Evolutionary conservation across 2,329 filamentous ascomycete genomes (phyloP), one percentile per base, ranked within the genome.

Genomic region (Cytospora piceicola): DNA sequence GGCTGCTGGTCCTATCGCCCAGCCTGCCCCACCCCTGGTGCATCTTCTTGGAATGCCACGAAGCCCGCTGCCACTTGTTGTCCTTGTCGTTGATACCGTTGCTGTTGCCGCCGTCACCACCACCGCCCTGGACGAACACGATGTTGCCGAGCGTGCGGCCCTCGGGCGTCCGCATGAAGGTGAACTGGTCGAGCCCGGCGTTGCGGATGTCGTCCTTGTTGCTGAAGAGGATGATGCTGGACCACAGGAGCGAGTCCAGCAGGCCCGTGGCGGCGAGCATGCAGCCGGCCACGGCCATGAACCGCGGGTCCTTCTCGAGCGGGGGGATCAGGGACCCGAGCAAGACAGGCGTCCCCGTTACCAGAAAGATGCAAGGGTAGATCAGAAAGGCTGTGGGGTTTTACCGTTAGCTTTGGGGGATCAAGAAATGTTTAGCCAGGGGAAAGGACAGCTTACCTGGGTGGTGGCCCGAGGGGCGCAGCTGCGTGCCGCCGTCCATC

Each of bases 341-440:
- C 5, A 88, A 88, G 0, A 92, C 79, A 0, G 89, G 89, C 0
- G 88, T 80, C 0, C 89, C 91, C 72, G 89, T 89, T n/a, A 89
- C 70, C 8, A 90, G 81, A 73, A 91, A 91, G 68, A 91, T 88
- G 69, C 89, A 72, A 0, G 89, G 89, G 67, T 92, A 92, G 9
- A 90, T 80, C 34, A 90, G 85, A 68, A 90, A 87, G 11, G 85
- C 80, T 6, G n/a, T n/a, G n/a, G n/a, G n/a, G n/a, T n/a, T n/a
- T n/a, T n/a, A n/a, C n/a, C n/a, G n/a, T n/a, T n/a, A n/a, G n/a
- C n/a, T n/a, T n/a, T n/a, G n/a, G n/a, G n/a, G n/a, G n/a, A n/a
- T n/a, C n/a, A n/a, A n/a, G n/a, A n/a, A n/a, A n/a, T n/a, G n/a
- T n/a, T n/a, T n/a, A n/a, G n/a, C n/a, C n/a, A n/a, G n/a, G n/a